Evolutionary conservation across 1,284 basidiomycete species (phyloP).

Genomic region (Violaceomyces palustris): DNA sequence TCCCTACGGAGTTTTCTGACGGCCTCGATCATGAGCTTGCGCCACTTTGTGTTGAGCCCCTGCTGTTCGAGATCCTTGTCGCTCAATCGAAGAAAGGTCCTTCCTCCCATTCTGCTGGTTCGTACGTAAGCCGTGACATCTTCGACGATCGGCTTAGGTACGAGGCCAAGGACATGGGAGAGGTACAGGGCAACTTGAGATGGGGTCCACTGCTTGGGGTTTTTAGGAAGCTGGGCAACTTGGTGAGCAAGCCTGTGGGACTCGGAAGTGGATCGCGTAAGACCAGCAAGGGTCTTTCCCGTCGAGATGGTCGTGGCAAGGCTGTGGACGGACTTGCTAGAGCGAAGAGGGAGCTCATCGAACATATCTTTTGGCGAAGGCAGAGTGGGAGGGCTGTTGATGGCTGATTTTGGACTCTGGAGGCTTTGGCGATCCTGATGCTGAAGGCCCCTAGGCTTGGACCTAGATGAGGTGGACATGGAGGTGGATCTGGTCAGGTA

Average conservation of each 20-base stretch:
- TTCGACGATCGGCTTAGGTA: conserved; percentile 39
- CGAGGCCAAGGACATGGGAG: conserved; percentile 39
- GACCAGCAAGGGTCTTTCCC: too few relatives aligned
- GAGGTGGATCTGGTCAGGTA: conserved; percentile 37
- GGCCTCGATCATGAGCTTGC: conserved; percentile 44
- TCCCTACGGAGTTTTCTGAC: conserved; percentile 34
- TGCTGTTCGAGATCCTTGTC: conserved; percentile 35
- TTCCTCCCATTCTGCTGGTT: conserved; percentile 30
- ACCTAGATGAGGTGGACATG: conserved; percentile 37
- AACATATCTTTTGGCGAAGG: too few relatives aligned
- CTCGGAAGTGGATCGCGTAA: conserved; percentile 10
- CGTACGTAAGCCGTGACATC: conserved; percentile 45
- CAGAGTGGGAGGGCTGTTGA: neutral
- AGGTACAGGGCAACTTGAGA: conserved; percentile 46
- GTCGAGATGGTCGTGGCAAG: too few relatives aligned
- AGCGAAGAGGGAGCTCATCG: too few relatives aligned
- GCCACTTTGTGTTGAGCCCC: conserved; percentile 43
- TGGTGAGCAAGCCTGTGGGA: conserved; percentile 16
- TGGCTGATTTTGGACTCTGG: too few relatives aligned
- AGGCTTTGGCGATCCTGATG: neutral
- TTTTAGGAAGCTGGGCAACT: conserved; percentile 23
- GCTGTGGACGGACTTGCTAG: neutral
- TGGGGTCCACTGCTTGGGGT: conserved; percentile 42
- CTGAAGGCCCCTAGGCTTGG: conserved; percentile 29
- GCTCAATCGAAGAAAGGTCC: conserved; percentile 39